phyloP scores from a whole-genome alignment of 805 yeast genomes.

The Metschnikowia continentalis region DNA sequence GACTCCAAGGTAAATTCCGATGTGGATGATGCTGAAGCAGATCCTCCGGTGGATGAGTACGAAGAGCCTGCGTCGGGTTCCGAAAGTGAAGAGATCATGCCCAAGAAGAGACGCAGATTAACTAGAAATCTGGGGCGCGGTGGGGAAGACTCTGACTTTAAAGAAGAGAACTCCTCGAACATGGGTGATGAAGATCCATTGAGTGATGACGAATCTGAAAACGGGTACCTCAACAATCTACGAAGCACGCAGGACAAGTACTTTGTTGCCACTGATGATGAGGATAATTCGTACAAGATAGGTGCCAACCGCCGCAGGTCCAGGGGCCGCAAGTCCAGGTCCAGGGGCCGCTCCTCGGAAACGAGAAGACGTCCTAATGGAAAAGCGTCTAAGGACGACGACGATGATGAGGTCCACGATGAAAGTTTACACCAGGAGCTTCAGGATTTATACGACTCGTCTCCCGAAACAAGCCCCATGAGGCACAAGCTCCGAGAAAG shows the following conservation, averaged over 20 bases:
- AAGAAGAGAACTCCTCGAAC: conserved; percentile 12
- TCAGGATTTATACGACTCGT: conserved; percentile 58
- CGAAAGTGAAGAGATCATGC: conserved; percentile 10
- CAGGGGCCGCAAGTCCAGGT: conserved; percentile 21
- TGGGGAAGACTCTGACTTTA: conserved; percentile 20
- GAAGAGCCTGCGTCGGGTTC: conserved; percentile 10
- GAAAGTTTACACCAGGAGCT: conserved; percentile 56
- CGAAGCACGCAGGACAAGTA: conserved; percentile 22
- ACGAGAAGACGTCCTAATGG: conserved; percentile 9
- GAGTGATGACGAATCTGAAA: conserved; percentile 13
- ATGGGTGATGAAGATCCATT: conserved; percentile 9
- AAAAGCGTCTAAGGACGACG: conserved; percentile 13
- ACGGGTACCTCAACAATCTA: conserved; percentile 21
- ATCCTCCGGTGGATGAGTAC: conserved; percentile 5
- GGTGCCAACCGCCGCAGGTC: conserved; percentile 19
- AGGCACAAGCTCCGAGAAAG: conserved; percentile 47
- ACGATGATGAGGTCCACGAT: conserved; percentile 26
- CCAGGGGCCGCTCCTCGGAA: conserved; percentile 18
- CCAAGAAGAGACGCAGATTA: conserved; percentile 12
- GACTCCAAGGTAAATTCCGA: conserved; percentile 7
- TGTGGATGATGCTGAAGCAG: conserved; percentile 8
- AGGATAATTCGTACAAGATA: conserved; percentile 22
- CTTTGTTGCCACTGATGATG: conserved; percentile 39
- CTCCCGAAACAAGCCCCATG: conserved; percentile 47
- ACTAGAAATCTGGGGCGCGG: conserved; percentile 5